These are phyloP conservation scores for Malus asiatica DNA, from an alignment of 306 rosid species.

Conservation along the genomic window DNA sequence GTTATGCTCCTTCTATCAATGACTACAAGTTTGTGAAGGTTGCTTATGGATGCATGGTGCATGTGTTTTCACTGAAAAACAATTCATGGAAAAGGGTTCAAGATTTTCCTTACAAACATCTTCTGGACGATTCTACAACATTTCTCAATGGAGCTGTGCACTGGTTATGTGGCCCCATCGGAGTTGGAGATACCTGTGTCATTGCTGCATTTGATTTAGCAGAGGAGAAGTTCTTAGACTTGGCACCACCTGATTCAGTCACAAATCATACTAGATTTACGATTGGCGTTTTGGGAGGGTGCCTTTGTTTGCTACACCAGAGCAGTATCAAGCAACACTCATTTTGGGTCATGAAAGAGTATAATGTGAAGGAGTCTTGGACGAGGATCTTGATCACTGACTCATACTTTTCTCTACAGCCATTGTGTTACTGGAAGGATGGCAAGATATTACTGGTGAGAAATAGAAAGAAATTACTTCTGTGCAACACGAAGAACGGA, in stretches of 20 bases:
- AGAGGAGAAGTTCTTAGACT: not conserved
- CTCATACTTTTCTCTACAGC: not conserved
- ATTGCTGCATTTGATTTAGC: constrained; percentile 10
- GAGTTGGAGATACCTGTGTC: not conserved
- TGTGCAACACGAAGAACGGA: not conserved
- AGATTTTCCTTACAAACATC: constrained; percentile 3
- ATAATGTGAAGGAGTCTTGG: constrained; percentile 15
- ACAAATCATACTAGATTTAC: not conserved
- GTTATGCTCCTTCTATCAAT: not conserved
- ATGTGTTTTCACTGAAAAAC: constrained; percentile 3
- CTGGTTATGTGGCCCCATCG: not conserved
- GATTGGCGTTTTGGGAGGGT: not conserved
- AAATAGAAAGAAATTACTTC: not conserved
- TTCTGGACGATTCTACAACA: not conserved
- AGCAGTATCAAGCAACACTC: not conserved
- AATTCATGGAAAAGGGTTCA: not conserved
- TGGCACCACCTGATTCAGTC: constrained; percentile 4
- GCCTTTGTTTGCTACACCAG: constrained; percentile 7
- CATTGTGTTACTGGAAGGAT: constrained; percentile 8
- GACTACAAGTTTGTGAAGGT: constrained; percentile 7
- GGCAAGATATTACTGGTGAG: constrained; percentile 5
- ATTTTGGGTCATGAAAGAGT: constrained; percentile 14
- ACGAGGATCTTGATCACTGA: not conserved
- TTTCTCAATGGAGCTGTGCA: constrained; percentile 5
- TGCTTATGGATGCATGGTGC: not conserved